Evolutionary conservation across 2,329 filamentous ascomycete genomes (phyloP).

Genomic region (Ceratocystiopsis brevicomis): DNA sequence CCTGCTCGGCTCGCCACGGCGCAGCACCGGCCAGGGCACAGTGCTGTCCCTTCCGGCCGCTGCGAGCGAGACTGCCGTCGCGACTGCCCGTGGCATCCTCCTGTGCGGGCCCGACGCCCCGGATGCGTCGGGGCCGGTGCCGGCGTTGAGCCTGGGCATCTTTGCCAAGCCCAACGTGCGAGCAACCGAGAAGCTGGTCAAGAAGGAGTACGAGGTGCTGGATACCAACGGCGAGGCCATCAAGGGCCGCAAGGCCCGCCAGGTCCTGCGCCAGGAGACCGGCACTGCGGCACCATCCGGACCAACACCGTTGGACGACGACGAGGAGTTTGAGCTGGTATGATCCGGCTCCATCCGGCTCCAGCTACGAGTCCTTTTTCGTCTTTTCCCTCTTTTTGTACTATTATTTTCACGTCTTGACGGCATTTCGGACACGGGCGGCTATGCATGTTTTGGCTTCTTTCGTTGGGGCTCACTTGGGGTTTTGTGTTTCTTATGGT

Average conservation of each 20-base stretch:
- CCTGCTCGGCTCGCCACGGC: too few species aligned
- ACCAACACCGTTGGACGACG: conserved; percentile 1
- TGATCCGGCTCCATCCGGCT: not conserved
- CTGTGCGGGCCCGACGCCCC: conserved; percentile 26
- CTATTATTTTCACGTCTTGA: too few species aligned
- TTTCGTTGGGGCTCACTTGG: too few species aligned
- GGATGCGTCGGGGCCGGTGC: conserved; percentile 17
- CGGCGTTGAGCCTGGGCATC: conserved; percentile 20
- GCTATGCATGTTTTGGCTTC: too few species aligned
- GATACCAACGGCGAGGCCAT: conserved; percentile 25
- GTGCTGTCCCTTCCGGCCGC: not conserved
- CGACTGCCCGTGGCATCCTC: conserved; percentile 14
- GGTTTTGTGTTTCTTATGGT: too few species aligned
- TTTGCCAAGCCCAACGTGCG: conserved; percentile 18
- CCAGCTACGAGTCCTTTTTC: too few species aligned
- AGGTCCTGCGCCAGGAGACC: conserved; percentile 17
- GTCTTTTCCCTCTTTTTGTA: too few species aligned
- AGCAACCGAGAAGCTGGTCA: conserved; percentile 25
- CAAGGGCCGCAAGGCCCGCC: conserved; percentile 24
- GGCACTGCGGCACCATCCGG: not conserved
- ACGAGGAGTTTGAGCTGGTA: conserved; percentile 11
- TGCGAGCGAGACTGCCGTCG: not conserved
- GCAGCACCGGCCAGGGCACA: too few species aligned
- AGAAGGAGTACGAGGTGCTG: conserved; percentile 29
- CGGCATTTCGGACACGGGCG: too few species aligned